Evolutionary conservation across 2,329 filamentous ascomycete genomes (phyloP).

Genomic region (Alternaria gaisen): DNA sequence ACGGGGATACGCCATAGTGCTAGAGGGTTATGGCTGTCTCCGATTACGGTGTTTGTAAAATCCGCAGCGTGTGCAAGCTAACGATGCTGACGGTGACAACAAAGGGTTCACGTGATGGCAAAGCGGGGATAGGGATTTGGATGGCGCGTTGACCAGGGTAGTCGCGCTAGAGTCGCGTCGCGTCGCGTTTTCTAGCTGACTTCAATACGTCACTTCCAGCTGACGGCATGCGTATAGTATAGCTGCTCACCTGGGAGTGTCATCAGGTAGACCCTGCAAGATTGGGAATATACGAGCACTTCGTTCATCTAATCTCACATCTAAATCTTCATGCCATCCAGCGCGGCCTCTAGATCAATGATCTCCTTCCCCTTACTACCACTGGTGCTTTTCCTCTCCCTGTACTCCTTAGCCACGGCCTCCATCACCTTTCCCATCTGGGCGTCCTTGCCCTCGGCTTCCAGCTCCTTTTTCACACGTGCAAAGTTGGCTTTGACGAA

Average conservation of each 20-base stretch:
- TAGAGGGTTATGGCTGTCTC: neutral
- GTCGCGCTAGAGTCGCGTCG: neutral
- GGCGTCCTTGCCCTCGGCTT: conserved; percentile 62
- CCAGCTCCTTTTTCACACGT: conserved; percentile 50
- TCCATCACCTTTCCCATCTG: conserved; percentile 71
- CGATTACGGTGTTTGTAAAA: neutral
- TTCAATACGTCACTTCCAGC: neutral
- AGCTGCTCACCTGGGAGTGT: neutral
- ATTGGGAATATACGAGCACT: neutral
- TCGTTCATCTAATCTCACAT: neutral
- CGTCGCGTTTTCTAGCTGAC: neutral
- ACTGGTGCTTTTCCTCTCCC: conserved; percentile 55
- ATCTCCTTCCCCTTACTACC: conserved; percentile 16
- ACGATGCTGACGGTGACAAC: neutral
- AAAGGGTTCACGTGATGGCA: neutral
- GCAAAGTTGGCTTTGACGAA: conserved; percentile 75
- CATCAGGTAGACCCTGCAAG: neutral
- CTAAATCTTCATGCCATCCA: conserved; percentile 39
- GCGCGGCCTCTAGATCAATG: conserved; percentile 26
- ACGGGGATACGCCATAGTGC: neutral
- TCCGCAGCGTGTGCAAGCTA: neutral
- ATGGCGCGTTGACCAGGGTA: conserved; percentile 1
- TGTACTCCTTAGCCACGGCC: conserved; percentile 70
- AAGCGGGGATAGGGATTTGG: neutral
- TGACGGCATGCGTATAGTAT: neutral